Evolutionary conservation across 139 green algal species (phyloP).

Genomic region (Closterium sp.): DNA sequence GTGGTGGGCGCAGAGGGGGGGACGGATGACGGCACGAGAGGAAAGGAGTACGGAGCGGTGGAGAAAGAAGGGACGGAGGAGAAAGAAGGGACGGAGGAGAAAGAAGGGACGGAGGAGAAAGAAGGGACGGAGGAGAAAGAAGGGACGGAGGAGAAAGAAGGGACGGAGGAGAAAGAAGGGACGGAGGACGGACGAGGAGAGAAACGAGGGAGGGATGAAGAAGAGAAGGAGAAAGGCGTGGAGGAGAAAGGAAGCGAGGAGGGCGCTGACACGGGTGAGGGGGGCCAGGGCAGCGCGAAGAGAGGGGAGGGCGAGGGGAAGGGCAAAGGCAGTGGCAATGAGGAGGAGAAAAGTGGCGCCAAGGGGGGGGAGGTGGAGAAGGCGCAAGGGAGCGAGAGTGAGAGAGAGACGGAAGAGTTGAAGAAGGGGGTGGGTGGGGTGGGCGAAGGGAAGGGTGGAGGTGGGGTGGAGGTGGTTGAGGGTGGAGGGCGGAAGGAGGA

Average conservation of each 20-base stretch:
- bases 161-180: no score
- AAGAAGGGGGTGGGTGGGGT: no score
- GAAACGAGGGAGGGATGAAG: not conserved
- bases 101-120: no score
- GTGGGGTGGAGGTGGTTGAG: no score
- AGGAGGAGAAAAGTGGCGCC: not conserved
- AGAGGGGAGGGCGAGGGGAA: not conserved
- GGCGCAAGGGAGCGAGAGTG: not conserved
- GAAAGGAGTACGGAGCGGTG: not conserved
- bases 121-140: no score
- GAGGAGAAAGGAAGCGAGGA: not conserved
- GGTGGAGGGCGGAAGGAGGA: no score
- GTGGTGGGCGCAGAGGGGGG: not conserved
- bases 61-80: not conserved
- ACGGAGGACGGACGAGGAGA: no score
- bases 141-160: not conserved
- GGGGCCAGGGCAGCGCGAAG: not conserved
- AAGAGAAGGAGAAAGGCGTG: not conserved
- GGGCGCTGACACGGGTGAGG: no score
- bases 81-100: not conserved
- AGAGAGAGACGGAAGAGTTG: not conserved
- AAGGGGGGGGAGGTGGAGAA: not conserved
- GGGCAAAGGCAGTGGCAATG: not conserved
- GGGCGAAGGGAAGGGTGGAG: no score
- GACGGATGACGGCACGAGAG: not conserved